Evolutionary conservation across 140 eudicot genomes (phyloP), one percentile per base, ranked within the genome.

Genomic region (Eryngium alpinum): DNA sequence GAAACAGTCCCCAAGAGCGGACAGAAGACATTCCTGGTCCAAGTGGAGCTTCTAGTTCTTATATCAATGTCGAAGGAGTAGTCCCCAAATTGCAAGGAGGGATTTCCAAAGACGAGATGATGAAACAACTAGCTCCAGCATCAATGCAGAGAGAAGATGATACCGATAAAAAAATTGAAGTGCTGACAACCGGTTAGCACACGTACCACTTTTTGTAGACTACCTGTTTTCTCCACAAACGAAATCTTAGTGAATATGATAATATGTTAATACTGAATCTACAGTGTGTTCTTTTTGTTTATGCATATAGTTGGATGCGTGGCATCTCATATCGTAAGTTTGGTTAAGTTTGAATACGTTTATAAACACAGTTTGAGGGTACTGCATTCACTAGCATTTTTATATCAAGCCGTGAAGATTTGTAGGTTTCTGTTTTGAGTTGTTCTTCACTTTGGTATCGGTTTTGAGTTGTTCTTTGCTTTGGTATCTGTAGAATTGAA

Each of bases 61-160:
- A 31, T 17, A 15, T 22, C 0, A 38, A 38, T 38, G 46, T 38
- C 46, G 46, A 38, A 38, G 49, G 49, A 69, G 43, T 29, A 69
- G n/a, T 29, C 44, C 19, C 49, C 22, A 32, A 10, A 69, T 31
- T 69, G 75, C 75, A 69, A 69, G 75, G 24, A 69, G 75, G 11
- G 17, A 69, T 32, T 31, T 29, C 1, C 11, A 69, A 12, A 69
- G 75, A 69, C 6, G 75, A 69, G 75, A 69, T 32, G 0, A 69
- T 69, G 75, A 69, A 69, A 69, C 75, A 44, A 18, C 75, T 44
- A 6, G 25, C 33, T 69, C 75, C 25, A 17, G 7, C 75, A 69
- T 69, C 33, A 44, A 69, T 69, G 33, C 32, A 31, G 75, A 69
- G 75, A 69, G 75, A 69, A 18, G 75, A 69, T 67, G 74, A 31